Evolutionary conservation across 768 basidiomycete species (phyloP).

Genomic region (Mycena leptocephala): DNA sequence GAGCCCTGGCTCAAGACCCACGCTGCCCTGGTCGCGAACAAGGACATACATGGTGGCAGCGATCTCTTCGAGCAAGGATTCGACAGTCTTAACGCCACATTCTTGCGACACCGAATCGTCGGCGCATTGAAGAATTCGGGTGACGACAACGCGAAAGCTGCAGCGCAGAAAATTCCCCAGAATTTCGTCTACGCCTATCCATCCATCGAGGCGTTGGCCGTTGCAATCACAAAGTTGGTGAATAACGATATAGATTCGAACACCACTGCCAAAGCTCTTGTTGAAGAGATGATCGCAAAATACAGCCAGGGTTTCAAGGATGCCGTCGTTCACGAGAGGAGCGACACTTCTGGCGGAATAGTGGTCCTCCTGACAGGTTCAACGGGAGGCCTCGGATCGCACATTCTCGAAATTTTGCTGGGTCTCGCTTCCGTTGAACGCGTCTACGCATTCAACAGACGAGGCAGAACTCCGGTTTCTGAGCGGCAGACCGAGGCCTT

Average conservation of each 20-base stretch:
- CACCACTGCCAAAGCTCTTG: not conserved
- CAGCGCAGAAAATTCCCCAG: slow-evolving; percentile 14
- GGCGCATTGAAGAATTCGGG: slow-evolving; percentile 41
- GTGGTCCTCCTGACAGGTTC: slow-evolving; percentile 59
- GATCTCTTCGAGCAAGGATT: slow-evolving; percentile 54
- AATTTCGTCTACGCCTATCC: slow-evolving; percentile 38
- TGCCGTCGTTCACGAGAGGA: not conserved
- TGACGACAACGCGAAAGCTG: not conserved
- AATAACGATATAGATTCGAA: not conserved
- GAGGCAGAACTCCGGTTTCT: slow-evolving; percentile 16
- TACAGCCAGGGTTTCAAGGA: slow-evolving; percentile 20
- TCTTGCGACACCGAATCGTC: slow-evolving; percentile 55
- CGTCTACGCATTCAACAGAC: slow-evolving; percentile 53
- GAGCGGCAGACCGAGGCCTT: slow-evolving; percentile 52
- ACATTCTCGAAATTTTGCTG: slow-evolving; percentile 50
- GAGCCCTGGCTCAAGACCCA: slow-evolving; percentile 40
- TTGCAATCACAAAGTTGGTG: not conserved
- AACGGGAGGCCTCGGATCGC: slow-evolving; percentile 59
- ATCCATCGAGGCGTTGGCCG: slow-evolving; percentile 29
- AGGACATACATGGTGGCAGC: slow-evolving; percentile 18
- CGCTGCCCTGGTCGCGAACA: slow-evolving; percentile 30
- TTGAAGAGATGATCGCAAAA: slow-evolving; percentile 24
- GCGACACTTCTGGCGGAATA: not conserved
- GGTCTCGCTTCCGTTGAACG: slow-evolving; percentile 36
- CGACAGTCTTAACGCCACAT: slow-evolving; percentile 56